These are phyloP conservation scores for Globisporangium abappressorium DNA, from an alignment of 352 stramenopile species.

Conservation along the genomic window DNA sequence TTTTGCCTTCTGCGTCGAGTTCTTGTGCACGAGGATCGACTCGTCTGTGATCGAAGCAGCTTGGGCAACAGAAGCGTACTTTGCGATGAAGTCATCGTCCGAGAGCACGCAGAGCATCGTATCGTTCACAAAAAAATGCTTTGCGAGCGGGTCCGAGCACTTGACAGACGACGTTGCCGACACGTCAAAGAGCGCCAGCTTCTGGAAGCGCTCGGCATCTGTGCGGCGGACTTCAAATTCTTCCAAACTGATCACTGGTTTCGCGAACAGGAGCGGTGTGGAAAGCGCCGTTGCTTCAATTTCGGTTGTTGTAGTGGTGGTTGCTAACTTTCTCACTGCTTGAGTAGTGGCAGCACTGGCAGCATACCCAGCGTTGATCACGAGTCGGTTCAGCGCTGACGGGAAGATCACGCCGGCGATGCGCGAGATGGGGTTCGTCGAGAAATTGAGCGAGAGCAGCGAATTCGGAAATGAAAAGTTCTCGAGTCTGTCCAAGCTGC, in stretches of 20 bases:
- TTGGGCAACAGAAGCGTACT: constrained; percentile 23
- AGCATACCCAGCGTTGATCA: constrained; percentile 14
- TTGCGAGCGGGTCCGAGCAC: constrained; percentile 31
- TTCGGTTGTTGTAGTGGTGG: neutral
- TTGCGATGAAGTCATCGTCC: constrained; percentile 34
- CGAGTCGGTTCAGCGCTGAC: constrained; percentile 22
- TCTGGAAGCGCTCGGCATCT: constrained; percentile 28
- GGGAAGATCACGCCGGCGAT: constrained; percentile 38
- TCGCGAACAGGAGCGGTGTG: constrained; percentile 3
- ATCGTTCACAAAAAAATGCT: constrained; percentile 35
- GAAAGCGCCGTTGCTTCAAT: neutral
- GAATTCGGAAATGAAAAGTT: constrained; percentile 36
- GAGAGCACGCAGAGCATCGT: constrained; percentile 41
- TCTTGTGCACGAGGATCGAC: neutral
- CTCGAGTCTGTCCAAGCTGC: constrained; percentile 20
- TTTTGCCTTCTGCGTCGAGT: neutral
- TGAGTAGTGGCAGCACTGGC: neutral
- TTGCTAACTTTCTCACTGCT: neutral
- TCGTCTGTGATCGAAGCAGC: neutral
- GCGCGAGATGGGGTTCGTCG: constrained; percentile 31
- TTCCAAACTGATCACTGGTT: constrained; percentile 8
- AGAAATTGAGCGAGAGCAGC: constrained; percentile 32
- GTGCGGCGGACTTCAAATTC: constrained; percentile 43
- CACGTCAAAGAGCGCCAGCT: constrained; percentile 13
- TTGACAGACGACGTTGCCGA: constrained; percentile 9